Percentiles rank a stretch among this genome's conserved stretches.
Evolutionary conservation across 148 eudicot species (phyloP).

Genomic region (Chenopodium quinoa): DNA sequence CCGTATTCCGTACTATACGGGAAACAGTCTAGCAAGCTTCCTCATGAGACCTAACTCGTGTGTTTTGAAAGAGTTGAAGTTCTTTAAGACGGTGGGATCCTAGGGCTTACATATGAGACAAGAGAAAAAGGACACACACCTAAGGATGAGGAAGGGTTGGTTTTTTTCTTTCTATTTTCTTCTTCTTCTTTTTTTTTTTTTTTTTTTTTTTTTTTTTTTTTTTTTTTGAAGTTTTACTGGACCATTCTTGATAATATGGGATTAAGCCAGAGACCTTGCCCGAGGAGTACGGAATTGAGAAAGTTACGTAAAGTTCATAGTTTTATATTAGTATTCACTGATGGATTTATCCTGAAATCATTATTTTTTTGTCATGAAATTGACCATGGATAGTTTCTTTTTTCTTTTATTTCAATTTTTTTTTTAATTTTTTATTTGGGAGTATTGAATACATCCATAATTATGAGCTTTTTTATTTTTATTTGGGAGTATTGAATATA

Average conservation of each 20-base stretch:
- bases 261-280: neutral
- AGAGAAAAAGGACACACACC: neutral
- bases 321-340: neutral
- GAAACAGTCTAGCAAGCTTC: neutral
- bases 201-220: no score
- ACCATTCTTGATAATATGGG: neutral
- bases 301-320: no score
- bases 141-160: neutral
- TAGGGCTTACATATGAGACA: neutral
- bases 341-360: neutral
- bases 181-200: no score
- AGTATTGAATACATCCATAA: no score
- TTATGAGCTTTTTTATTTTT: no score
- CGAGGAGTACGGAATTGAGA: neutral
- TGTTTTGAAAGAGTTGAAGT: neutral
- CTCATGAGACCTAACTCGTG: neutral
- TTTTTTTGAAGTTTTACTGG: no score
- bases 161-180: no score
- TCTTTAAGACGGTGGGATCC: neutral
- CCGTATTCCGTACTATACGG: neutral
- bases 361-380: no score
- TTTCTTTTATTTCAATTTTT: no score
- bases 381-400: no score
- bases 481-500: no score
- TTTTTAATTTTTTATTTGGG: no score